phyloP scores from a whole-genome alignment of 306 rosid genomes.

The Aeschynomene evenia region DNA sequence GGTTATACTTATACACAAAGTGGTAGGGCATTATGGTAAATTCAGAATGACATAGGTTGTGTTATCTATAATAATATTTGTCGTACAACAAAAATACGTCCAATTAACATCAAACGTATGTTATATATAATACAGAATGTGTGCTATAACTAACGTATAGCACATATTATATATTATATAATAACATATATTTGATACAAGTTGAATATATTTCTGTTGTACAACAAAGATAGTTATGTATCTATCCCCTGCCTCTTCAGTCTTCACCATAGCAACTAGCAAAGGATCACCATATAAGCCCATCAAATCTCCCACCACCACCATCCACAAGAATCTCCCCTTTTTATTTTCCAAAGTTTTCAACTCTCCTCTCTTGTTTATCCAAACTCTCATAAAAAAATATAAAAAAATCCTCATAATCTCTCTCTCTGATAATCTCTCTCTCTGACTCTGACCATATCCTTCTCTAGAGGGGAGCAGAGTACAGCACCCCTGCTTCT shows the following conservation, averaged over 20 bases:
- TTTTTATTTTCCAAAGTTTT: conserved; percentile 9
- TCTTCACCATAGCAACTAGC: conserved; percentile 1
- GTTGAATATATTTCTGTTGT: no score
- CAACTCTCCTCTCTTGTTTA: neutral
- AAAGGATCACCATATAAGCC: conserved; percentile 45
- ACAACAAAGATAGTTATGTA: no score
- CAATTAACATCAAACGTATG: no score
- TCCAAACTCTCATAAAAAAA: neutral
- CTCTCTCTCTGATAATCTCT: neutral
- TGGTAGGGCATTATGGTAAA: neutral
- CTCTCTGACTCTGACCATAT: conserved; percentile 9
- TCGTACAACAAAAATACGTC: no score
- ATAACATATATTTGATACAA: no score
- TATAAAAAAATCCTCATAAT: no score
- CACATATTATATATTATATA: no score
- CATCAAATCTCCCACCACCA: conserved; percentile 28
- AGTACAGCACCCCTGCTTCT: neutral
- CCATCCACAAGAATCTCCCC: conserved; percentile 24
- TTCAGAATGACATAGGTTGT: neutral
- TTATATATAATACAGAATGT: no score
- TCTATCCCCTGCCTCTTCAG: conserved; percentile 2
- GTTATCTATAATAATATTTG: no score
- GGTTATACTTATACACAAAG: neutral
- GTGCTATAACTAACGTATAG: no score
- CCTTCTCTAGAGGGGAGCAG: neutral